Base-by-base conservation (phyloP, 1,284 basidiomycete genomes). In the Fomitopsis pinicola region DNA sequence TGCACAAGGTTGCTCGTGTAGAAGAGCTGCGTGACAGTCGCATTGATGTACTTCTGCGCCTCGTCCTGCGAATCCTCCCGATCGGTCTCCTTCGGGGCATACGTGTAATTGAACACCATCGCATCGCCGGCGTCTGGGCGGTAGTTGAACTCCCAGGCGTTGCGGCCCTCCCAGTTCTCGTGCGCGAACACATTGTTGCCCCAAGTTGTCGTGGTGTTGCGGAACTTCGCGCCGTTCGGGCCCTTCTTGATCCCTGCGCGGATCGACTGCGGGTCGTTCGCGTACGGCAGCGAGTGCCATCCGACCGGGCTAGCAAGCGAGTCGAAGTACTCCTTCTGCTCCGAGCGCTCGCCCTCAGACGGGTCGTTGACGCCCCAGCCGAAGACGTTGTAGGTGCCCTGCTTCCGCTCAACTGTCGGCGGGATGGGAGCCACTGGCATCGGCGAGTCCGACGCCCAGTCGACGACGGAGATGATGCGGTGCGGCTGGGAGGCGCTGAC, bases 151-250 rank as follows among this genome's bases (percentile, higher is more conserved):
- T 91, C 73, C 83, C 86, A 97, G 50, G 76, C 72, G 71, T 89
- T 90, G 68, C 80, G 82, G 36, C 95, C 95, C 64, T 92, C 88
- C 91, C 93, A 93, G 73, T 95, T 91, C 82, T 94, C 92, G 66
- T 94, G 92, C 1, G 92, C 89, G 65, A 92, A 92, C 57, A 91
- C 91, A 71, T 97, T 97, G 82, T 97, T 97, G 59, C 95, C 95
- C 79, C 86, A 89, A 0, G 94, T 97, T 8, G 87, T 91, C 40
- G 87, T 86, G 57, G 89, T 91, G 70, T 89, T 89, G 64, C 84
- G 76, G 78, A 86, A 71, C 77, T 78, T 50, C 70, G 74, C 62
- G 66, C 70, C 63, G 68, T 71, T 56, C 64, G 69, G 28, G 6
- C 60, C 57, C 19, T 57, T 46, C 60, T 53, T 58, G 35, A 57